These are phyloP conservation scores for Raddia distichophylla DNA, from an alignment of 176 grass and related monocot genomes.

Conservation along the genomic window DNA sequence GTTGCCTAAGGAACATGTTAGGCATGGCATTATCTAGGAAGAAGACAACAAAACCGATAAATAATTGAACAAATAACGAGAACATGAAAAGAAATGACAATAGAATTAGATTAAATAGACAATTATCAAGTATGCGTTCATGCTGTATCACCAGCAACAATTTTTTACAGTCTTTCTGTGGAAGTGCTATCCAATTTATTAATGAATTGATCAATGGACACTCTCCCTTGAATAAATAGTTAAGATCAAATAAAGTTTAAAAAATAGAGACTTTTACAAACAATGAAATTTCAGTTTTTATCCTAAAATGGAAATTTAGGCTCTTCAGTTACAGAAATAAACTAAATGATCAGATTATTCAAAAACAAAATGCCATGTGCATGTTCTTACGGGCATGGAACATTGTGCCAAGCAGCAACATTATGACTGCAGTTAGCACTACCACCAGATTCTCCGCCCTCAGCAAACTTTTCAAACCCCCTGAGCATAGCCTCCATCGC, in stretches of 20 bases:
- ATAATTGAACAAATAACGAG: constrained; percentile 1
- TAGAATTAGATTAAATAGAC: neutral
- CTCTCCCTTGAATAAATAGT: neutral
- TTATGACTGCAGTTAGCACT: constrained; percentile 52
- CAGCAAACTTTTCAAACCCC: constrained; percentile 68
- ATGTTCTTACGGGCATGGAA: constrained; percentile 74
- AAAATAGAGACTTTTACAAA: neutral
- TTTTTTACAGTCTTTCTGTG: neutral
- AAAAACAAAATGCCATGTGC: neutral
- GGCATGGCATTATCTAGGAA: neutral
- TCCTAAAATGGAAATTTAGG: neutral
- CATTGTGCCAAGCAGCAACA: constrained; percentile 97
- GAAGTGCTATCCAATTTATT: neutral
- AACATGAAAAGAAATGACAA: neutral
- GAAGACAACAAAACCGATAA: neutral
- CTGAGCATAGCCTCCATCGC: constrained; percentile 90
- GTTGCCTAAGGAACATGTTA: neutral
- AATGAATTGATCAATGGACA: neutral
- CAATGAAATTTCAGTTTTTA: neutral
- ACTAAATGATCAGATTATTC: constrained; percentile 1
- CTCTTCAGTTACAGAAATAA: neutral
- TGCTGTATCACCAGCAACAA: neutral
- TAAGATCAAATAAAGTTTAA: constrained; percentile 8
- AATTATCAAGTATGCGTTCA: constrained; percentile 5
- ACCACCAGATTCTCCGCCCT: constrained; percentile 43